Percentiles rank a stretch among this genome's conserved stretches.
Conservation (phyloP, 306 rosid species). For the Cucurbita moschata region DNA sequence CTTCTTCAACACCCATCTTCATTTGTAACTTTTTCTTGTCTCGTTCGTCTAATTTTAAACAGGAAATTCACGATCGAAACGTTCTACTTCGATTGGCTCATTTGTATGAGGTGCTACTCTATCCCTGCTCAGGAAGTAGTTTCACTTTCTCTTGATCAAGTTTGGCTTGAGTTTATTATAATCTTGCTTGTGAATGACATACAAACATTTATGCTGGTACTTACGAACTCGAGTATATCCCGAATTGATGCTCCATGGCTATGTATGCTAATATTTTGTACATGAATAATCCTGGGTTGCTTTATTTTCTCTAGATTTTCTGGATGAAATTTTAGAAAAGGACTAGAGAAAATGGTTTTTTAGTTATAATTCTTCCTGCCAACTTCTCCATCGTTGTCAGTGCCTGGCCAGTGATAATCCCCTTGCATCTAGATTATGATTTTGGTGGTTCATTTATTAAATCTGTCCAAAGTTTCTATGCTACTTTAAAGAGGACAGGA, state of each 20-base stretch:
- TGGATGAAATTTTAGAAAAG: neutral
- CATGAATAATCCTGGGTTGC: neutral
- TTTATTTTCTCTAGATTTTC: neutral
- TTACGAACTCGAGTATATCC: neutral
- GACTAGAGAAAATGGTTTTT: neutral
- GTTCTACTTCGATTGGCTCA: slow-evolving; percentile 36
- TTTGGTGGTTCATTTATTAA: neutral
- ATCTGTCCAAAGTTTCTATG: neutral
- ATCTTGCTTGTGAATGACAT: neutral
- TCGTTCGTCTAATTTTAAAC: neutral
- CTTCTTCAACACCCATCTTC: no score
- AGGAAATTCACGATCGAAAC: slow-evolving; percentile 28
- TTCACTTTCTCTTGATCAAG: neutral
- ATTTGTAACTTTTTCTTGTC: neutral
- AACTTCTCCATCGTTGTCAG: neutral
- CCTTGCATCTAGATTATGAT: neutral
- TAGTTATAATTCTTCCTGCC: neutral
- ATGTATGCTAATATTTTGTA: neutral
- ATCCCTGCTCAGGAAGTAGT: neutral
- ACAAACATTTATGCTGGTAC: neutral
- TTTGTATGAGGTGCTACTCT: slow-evolving; percentile 25
- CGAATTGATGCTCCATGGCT: neutral
- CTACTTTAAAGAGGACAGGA: neutral
- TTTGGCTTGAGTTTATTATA: neutral
- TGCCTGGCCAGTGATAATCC: neutral